Conservation (phyloP, 345 rosid genomes). For the Gossypium arboreum region DNA sequence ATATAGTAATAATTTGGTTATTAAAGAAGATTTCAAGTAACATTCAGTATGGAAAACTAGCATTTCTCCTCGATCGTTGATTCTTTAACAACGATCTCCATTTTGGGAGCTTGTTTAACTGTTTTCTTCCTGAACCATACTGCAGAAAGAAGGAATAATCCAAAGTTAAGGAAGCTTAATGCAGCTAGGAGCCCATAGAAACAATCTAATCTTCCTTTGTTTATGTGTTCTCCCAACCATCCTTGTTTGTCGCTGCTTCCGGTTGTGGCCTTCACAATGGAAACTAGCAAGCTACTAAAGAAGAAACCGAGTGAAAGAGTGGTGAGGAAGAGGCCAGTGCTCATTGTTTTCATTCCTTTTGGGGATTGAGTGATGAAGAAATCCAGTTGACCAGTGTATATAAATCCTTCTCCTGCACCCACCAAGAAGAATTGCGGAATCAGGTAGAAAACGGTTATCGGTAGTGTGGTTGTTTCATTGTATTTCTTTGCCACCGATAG, state of each 20-base stretch:
- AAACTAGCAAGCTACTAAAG: slow-evolving; percentile 54
- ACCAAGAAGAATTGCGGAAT: slow-evolving; percentile 60
- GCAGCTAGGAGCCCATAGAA: slow-evolving; percentile 53
- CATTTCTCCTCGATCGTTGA: slow-evolving; percentile 30
- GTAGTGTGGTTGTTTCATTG: slow-evolving; percentile 24
- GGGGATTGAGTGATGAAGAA: slow-evolving; percentile 68
- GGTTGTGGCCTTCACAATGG: slow-evolving; percentile 40
- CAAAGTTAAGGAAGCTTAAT: slow-evolving; percentile 45
- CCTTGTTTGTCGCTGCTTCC: slow-evolving; percentile 33
- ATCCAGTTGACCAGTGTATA: slow-evolving; percentile 66
- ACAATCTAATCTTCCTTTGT: slow-evolving; percentile 55
- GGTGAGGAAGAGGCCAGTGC: slow-evolving; percentile 71
- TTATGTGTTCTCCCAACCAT: slow-evolving; percentile 55
- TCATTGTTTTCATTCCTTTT: slow-evolving; percentile 68
- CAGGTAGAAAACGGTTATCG: slow-evolving; percentile 44
- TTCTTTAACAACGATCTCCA: slow-evolving; percentile 22
- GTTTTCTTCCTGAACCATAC: slow-evolving; percentile 39
- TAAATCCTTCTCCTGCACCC: slow-evolving; percentile 61
- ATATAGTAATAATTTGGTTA: background rate
- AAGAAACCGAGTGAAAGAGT: slow-evolving; percentile 62
- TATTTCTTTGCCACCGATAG: slow-evolving; percentile 32
- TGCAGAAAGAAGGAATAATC: slow-evolving; percentile 36
- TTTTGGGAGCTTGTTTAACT: slow-evolving; percentile 21
- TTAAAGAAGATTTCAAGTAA: background rate
- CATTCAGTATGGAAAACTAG: background rate